Percentiles rank a stretch among this genome's conserved stretches.
Evolutionary conservation across 192 early-diverging fungal species (phyloP).

Genomic region (Coemansia sp.): DNA sequence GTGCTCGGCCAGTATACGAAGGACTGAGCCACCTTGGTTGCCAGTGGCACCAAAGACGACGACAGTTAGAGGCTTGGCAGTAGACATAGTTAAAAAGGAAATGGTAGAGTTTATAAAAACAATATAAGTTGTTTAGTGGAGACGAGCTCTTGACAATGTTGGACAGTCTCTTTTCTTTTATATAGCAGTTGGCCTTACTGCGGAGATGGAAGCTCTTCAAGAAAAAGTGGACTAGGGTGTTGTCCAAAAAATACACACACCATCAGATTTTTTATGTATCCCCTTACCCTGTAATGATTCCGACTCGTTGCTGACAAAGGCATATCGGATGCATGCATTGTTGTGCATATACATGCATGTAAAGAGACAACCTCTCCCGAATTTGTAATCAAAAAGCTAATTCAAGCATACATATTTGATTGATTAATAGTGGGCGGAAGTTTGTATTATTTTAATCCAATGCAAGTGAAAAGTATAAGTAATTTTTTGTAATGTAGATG

Average conservation of each 20-base stretch:
- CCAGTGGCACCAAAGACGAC: slow-evolving; percentile 37
- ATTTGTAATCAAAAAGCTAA: not conserved
- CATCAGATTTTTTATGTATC: not conserved
- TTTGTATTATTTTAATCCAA: not conserved
- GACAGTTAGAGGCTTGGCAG: slow-evolving; percentile 8
- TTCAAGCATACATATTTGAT: not conserved
- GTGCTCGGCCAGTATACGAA: slow-evolving; percentile 13
- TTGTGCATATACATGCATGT: not conserved
- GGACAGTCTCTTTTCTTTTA: not conserved
- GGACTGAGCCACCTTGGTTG: slow-evolving; percentile 28
- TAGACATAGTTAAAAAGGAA: not conserved
- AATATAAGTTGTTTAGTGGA: not conserved
- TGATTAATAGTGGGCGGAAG: slow-evolving; percentile 5
- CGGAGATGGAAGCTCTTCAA: not conserved
- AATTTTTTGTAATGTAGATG: not conserved
- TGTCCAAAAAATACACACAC: too few species aligned
- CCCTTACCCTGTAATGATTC: not conserved
- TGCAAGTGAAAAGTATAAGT: not conserved
- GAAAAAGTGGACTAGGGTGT: too few species aligned
- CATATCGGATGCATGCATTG: not conserved
- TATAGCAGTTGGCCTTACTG: not conserved
- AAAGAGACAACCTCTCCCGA: not conserved
- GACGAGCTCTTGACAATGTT: not conserved
- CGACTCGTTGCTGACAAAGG: not conserved
- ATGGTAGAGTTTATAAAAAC: not conserved